Evolutionary conservation across 352 stramenopile species (phyloP).

Genomic region (Pythium dissotocum): DNA sequence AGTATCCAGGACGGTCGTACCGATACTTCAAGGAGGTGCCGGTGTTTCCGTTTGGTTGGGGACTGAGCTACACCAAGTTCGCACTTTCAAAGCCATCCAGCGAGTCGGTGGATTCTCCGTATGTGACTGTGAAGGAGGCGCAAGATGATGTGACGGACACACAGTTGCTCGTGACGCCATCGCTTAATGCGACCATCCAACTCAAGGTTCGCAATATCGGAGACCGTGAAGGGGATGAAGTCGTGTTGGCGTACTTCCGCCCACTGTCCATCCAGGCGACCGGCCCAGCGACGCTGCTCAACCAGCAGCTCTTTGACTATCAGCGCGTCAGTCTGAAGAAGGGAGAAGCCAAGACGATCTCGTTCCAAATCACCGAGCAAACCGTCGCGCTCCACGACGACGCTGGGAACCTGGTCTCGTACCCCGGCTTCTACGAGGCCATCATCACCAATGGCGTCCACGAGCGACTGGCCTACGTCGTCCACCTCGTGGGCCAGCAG

Average conservation of each 20-base stretch:
- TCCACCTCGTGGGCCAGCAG: conserved; percentile 49
- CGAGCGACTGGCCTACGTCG: conserved; percentile 63
- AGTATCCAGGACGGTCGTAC: conserved; percentile 89
- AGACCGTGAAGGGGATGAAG: conserved; percentile 53
- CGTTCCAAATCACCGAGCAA: conserved; percentile 43
- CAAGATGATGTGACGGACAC: neutral
- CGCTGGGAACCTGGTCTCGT: conserved; percentile 49
- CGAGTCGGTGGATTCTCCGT: conserved; percentile 11
- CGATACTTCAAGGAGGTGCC: conserved; percentile 89
- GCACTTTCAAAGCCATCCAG: conserved; percentile 28
- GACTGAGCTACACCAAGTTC: conserved; percentile 91
- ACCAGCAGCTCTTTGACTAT: conserved; percentile 79
- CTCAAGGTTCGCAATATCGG: conserved; percentile 66
- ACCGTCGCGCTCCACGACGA: conserved; percentile 65
- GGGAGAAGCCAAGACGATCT: conserved; percentile 37
- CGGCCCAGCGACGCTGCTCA: conserved; percentile 57
- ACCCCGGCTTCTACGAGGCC: conserved; percentile 73
- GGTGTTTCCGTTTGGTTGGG: conserved; percentile 90
- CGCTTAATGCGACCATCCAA: conserved; percentile 44
- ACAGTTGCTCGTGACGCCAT: conserved; percentile 35
- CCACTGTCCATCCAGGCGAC: conserved; percentile 59
- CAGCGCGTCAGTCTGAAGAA: conserved; percentile 51
- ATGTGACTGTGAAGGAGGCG: conserved; percentile 4
- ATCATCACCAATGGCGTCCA: conserved; percentile 73
- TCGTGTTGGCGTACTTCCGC: conserved; percentile 81